Evolutionary conservation across 768 basidiomycete species (phyloP), one percentile per base, ranked within the genome.

Genomic region (Lactarius indigo): DNA sequence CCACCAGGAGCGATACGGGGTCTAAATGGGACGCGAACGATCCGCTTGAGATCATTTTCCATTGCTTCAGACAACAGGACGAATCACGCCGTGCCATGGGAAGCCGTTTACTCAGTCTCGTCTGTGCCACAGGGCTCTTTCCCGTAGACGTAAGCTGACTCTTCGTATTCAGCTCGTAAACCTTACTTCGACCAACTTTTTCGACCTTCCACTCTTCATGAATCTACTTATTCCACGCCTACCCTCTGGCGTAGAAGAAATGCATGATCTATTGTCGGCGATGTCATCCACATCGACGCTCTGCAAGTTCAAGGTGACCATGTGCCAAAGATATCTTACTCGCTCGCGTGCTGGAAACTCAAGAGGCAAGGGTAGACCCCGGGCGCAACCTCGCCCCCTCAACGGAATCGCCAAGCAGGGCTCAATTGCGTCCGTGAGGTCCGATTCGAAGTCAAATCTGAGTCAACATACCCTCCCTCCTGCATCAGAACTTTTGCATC

Each of bases 11-110:
- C 47, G 81, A 79, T 26, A 72, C 74, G 28, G 80, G 79, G 31
- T 75, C 80, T 7, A 81, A 86, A 71, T 88, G 86, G 83, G 87
- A 89, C 33, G 77, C 79, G 18, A 80, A 80, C 35, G 75, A 75
- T 26, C 82, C 85, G 1, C 74, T 89, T 20, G 81, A 85, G 59
- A 78, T 87, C 1, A 71, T 71, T 39, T 76, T 77, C 52, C 70
- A 64, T 63, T 71, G 74, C 44, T 61, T 75, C 66, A 68, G 72
- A 35, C 75, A 80, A 35, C 64, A 70, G n/a, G 69, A 69, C 15
- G 61, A 64, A 39, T 35, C 55, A 15, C 67, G 70, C 57, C 69
- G 65, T 47, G 56, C 50, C 9, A 65, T 76, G 26, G 77, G 77
- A 42, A 61, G 68, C 41, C 73, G 75, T 18, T 71, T 78, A 20